Evolutionary conservation across 805 yeast genomes (phyloP), one percentile per base, ranked within the genome.

Genomic region (Jamesozyma hellenica): DNA sequence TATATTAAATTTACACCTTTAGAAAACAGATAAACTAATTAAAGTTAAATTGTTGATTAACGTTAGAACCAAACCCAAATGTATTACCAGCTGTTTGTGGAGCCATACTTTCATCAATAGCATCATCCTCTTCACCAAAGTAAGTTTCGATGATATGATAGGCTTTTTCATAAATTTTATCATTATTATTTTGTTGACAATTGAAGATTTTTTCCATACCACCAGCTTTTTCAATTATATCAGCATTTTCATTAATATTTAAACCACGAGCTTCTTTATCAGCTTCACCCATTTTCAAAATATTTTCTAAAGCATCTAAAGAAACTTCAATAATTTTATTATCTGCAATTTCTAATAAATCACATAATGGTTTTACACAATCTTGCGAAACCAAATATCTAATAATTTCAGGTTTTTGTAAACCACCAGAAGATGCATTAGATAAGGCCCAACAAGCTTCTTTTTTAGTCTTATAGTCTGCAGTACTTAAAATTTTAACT

Each of bases 361-460:
- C 97, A 68, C 97, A 90, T 56, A 92, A 72, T 28, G 98, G 97
- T 68, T 88, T 90, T 65, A 92, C 88, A 67, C 96, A 86, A 36
- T 96, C 98, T 68, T 92, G 97, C 49, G 72, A 69, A 28, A 92
- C 98, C 50, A 92, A 74, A 65, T 87, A 92, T 56, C 90, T 76
- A 53, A 92, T 88, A 61, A 88, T 95, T 44, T 86, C 95, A 7
- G 97, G 97, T 61, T 78, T 82, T 32, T 80, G 70, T 52, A 87
- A 71, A 17, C 96, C 97, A 52, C 97, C 97, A 9, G 96, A 83
- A 14, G 96, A 84, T 29, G 98, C 97, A 61, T 92, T 92, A 23
- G 96, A 87, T 50, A 92, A 82, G 28, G 97, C 97, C 98, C 98
- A 92, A 71, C 97, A 90, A 3, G 98, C 98, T 69, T 92, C 98